phyloP scores from a whole-genome alignment of 2,329 filamentous ascomycete species.

The Dactylellina drechsleri region DNA sequence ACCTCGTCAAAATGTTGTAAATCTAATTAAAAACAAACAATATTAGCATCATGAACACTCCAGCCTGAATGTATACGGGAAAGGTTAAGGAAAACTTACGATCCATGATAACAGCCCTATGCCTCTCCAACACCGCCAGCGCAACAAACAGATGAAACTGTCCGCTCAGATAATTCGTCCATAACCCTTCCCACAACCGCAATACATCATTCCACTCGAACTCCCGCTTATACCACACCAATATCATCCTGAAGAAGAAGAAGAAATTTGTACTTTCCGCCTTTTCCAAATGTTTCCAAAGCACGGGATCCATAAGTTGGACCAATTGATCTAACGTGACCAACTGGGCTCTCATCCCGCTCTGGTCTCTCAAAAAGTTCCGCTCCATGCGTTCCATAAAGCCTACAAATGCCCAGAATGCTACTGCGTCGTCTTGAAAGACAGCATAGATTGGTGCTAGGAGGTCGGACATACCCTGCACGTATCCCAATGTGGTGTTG shows the following conservation, averaged over 20 bases:
- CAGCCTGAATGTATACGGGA: background rate
- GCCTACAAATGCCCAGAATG: constrained; percentile 93
- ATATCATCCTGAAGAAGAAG: constrained; percentile 98
- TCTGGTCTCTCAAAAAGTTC: constrained; percentile 95
- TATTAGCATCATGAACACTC: background rate
- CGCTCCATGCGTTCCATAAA: constrained; percentile 99
- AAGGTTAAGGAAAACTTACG: constrained; percentile 61
- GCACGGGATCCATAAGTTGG: constrained; percentile 93
- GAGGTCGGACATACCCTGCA: constrained; percentile 98
- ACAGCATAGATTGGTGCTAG: constrained; percentile 96
- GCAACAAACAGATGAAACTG: constrained; percentile 96
- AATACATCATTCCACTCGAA: constrained; percentile 90
- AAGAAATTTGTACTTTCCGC: constrained; percentile 99
- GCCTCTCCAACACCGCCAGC: constrained; percentile 92
- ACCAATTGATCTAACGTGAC: constrained; percentile 92
- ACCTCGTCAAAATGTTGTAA: constrained; percentile 95
- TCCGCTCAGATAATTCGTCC: constrained; percentile 89
- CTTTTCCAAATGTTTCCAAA: constrained; percentile 87
- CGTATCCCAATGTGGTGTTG: constrained; percentile 93
- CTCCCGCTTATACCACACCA: constrained; percentile 99
- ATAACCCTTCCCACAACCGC: constrained; percentile 88
- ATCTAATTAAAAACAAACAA: constrained; percentile 62
- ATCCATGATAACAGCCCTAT: constrained; percentile 93
- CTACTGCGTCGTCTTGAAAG: constrained; percentile 94
- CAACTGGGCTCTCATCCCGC: constrained; percentile 92